phyloP scores from a whole-genome alignment of 2,329 filamentous ascomycete genomes.

The Trichoderma sp. region DNA sequence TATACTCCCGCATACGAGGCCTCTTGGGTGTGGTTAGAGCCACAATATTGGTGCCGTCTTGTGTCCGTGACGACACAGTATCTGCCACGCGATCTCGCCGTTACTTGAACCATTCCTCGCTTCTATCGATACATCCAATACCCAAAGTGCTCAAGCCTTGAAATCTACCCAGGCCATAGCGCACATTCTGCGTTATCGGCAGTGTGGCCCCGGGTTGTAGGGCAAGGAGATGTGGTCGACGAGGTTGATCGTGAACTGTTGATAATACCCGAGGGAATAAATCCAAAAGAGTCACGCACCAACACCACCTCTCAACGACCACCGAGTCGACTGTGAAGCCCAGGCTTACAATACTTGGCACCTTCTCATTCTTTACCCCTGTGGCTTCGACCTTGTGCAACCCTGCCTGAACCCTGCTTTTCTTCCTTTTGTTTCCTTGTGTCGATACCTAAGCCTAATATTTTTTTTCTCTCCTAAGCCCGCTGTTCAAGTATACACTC shows the following conservation, averaged over 20 bases:
- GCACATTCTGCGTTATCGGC: slow-evolving; percentile 18
- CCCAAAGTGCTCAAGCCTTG: neutral
- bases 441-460: slow-evolving; percentile 4
- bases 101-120: slow-evolving; percentile 20
- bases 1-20: slow-evolving; percentile 10
- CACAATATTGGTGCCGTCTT: slow-evolving; percentile 22
- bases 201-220: slow-evolving; percentile 33
- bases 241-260: slow-evolving; percentile 41
- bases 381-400: neutral
- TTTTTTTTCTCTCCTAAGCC: neutral
- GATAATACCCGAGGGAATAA: slow-evolving; percentile 32
- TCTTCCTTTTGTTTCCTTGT: neutral
- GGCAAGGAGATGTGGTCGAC: slow-evolving; percentile 46
- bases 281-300: slow-evolving; percentile 26
- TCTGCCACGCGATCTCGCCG: neutral
- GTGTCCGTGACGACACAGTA: slow-evolving; percentile 15
- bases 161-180: neutral
- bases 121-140: slow-evolving; percentile 24
- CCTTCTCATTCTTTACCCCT: neutral
- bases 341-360: neutral
- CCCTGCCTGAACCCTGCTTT: neutral
- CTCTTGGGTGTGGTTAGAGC: slow-evolving; percentile 5
- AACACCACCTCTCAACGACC: neutral
- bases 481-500: neutral
- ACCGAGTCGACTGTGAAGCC: neutral